phyloP scores from a whole-genome alignment of 139 green algal species.

The Marvania coccoides region DNA sequence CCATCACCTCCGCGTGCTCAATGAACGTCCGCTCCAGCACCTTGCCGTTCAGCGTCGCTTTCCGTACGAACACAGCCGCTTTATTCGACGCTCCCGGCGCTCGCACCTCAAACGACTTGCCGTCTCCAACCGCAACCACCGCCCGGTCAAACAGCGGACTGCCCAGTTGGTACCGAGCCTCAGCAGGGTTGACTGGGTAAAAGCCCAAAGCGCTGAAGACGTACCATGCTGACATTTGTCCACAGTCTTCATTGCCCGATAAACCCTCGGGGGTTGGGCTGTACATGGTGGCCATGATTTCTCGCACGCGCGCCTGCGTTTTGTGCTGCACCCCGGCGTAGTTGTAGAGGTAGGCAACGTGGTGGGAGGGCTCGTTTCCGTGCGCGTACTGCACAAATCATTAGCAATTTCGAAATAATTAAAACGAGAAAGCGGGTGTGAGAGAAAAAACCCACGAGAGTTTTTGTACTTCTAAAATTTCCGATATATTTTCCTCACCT shows the following conservation, averaged over 20 bases:
- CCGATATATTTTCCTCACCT: too few species aligned
- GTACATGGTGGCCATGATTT: neutral
- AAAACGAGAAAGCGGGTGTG: too few species aligned
- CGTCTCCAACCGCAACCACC: neutral
- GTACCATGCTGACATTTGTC: slow-evolving; percentile 9
- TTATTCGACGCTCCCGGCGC: neutral
- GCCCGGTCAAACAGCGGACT: neutral
- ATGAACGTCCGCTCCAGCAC: neutral
- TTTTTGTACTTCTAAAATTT: too few species aligned
- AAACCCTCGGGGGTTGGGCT: neutral
- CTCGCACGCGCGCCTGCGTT: neutral
- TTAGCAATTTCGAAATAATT: too few species aligned
- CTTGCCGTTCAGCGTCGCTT: neutral
- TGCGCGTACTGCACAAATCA: slow-evolving; percentile 6
- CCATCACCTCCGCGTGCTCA: neutral
- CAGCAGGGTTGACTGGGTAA: slow-evolving; percentile 6
- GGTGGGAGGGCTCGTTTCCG: slow-evolving; percentile 4
- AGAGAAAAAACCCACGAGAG: too few species aligned
- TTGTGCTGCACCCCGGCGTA: neutral
- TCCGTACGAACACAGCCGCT: neutral
- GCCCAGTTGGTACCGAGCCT: neutral
- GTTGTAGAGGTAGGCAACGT: slow-evolving; percentile 2
- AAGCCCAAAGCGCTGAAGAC: slow-evolving; percentile 1
- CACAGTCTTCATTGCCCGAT: slow-evolving; percentile 7
- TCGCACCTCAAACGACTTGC: neutral